These are phyloP conservation scores for Gnaphalium uliginosum DNA, from an alignment of 129 eudicot genomes.

Conservation along the genomic window DNA sequence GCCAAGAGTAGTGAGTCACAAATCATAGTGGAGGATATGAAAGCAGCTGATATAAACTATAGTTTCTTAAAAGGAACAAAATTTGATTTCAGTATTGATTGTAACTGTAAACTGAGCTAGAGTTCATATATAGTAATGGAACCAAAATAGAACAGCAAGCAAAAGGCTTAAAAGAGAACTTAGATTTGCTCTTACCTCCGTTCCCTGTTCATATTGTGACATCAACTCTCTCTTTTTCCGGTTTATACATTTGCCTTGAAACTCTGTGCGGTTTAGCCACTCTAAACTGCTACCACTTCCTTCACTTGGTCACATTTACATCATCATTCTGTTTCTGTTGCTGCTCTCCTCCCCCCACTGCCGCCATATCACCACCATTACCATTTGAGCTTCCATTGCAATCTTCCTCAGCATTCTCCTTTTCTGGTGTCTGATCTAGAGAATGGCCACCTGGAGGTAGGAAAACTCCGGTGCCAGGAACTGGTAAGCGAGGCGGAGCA, in stretches of 20 bases:
- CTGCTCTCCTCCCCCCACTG: conserved; percentile 9
- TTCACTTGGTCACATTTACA: conserved; percentile 5
- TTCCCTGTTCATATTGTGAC: neutral
- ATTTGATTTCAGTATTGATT: neutral
- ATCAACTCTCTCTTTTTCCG: conserved; percentile 21
- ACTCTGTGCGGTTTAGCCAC: conserved; percentile 40
- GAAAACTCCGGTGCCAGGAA: conserved; percentile 76
- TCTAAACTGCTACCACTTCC: conserved; percentile 8
- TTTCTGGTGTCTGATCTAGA: conserved; percentile 32
- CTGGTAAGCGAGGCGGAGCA: conserved; percentile 36
- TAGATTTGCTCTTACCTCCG: conserved; percentile 4
- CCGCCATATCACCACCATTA: conserved; percentile 8
- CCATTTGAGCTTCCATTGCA: conserved; percentile 26
- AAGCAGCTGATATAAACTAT: neutral
- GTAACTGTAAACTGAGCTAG: conserved; percentile 4
- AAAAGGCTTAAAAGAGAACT: neutral
- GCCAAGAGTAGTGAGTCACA: neutral
- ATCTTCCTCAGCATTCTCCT: conserved; percentile 26
- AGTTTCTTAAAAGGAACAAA: conserved; percentile 10
- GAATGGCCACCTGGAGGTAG: conserved; percentile 61
- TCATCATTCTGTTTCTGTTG: conserved; percentile 26
- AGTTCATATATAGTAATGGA: neutral
- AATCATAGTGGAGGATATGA: neutral
- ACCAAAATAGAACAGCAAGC: neutral
- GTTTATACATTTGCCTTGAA: conserved; percentile 58